Base-by-base conservation (phyloP, 768 basidiomycete species). In the Phylloporus arenicola region DNA sequence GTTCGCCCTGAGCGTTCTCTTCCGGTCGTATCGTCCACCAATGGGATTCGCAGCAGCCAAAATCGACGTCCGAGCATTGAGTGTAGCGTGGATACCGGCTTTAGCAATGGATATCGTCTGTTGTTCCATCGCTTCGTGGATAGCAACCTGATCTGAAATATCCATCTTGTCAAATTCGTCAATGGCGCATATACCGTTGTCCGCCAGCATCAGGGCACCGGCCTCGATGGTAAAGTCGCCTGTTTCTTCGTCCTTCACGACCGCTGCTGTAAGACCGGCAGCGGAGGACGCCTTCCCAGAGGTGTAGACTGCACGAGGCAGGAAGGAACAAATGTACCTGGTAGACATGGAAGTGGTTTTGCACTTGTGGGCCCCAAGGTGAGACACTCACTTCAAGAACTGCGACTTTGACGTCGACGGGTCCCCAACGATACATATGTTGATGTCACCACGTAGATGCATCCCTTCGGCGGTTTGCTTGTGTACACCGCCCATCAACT, bases 111-210 rank as follows among this genome's bases (percentile, higher is more conserved):
- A 96, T 60, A 98, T 97, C 1, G 95, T 98, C 72, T 97, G 94
- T 72, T 98, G 95, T 83, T 98, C 95, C 95, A 98, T 98, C 8
- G 95, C 95, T 77, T 98, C 95, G 76, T 99, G 96, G 60, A 99
- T 98, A 31, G 96, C 96, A 38, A 98, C 92, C 68, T 98, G 96
- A 68, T 98, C 96, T 0, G 90, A 85, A 46, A 97, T 84, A 67
- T 98, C 95, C 96, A 99, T 99, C 71, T 99, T 99, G 80, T 99
- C 96, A 63, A 99, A 99, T 70, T 98, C 96, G 72, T 99, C 96
- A 61, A 99, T 99, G n/a, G 94, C 94, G 64, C 96, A 99, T 65
- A 98, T 97, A 8, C 96, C 96, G 59, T 98, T 98, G 72, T 99
- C 96, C 6, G 96, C 96, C 4, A 99, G 81, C 96, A 99, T 98